A percentile compares a stretch with the other conserved stretches of the same genome.
Evolutionary conservation across 1,139 yeast genomes (phyloP).

Genomic region (Blastobotrys buckinghamii): DNA sequence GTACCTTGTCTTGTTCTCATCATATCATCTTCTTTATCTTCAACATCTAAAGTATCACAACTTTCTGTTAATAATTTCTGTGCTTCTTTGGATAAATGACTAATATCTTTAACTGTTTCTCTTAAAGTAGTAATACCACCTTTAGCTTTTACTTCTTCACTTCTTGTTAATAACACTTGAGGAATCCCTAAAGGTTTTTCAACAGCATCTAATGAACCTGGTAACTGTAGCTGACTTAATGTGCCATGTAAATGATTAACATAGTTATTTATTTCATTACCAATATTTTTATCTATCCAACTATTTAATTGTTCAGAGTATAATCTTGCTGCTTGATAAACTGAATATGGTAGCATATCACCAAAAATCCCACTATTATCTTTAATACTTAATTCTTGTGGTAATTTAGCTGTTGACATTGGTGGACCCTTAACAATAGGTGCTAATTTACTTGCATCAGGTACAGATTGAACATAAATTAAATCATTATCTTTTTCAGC

Average conservation of each 20-base stretch:
- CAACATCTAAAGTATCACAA: conserved; percentile 43
- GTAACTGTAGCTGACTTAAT: conserved; percentile 36
- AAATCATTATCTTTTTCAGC: conserved; percentile 79
- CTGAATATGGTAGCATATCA: conserved; percentile 57
- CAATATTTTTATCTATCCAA: conserved; percentile 47
- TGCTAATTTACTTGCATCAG: conserved; percentile 41
- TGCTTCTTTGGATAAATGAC: conserved; percentile 39
- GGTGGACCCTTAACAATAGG: conserved; percentile 42
- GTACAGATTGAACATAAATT: conserved; percentile 64
- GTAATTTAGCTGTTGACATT: conserved; percentile 49
- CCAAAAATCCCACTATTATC: conserved; percentile 38
- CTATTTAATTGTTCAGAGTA: conserved; percentile 60
- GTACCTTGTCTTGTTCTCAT: conserved; percentile 46
- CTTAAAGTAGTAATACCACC: conserved; percentile 50
- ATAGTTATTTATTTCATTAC: conserved; percentile 47
- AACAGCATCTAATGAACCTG: conserved; percentile 59
- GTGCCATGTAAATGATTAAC: conserved; percentile 41
- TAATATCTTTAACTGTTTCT: conserved; percentile 43
- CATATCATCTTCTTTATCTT: conserved; percentile 50
- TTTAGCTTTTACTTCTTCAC: conserved; percentile 46
- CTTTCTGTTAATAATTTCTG: conserved; percentile 42
- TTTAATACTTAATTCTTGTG: conserved; percentile 30
- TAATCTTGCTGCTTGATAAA: conserved; percentile 63
- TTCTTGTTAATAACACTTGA: conserved; percentile 47
- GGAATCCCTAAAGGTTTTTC: conserved; percentile 64